Base-by-base conservation (phyloP, 805 yeast species). In the Candida khao-thaluensis region DNA sequence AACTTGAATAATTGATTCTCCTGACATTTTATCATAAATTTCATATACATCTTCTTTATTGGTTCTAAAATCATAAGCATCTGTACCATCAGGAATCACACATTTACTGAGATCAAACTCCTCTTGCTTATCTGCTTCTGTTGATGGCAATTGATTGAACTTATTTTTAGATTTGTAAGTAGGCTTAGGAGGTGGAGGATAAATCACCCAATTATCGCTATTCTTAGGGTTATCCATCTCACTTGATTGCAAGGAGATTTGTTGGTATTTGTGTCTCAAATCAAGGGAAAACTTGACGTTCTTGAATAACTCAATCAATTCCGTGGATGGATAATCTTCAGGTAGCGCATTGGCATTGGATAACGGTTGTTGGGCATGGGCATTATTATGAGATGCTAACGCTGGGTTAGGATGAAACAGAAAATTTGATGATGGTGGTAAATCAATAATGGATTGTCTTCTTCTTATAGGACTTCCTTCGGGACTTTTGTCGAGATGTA, bases 181-280 rank as follows among this genome's bases (percentile, higher is more conserved):
- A 3, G 99, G 97, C 48, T 80, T 80, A 10, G 99, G 99, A 1
- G 98, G 97, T 8, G 82, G 79, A 0, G 99, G 99, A 57, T 90
- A 91, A 35, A 93, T 81, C 11, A 57, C 57, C 98, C 98, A 93
- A 27, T 59, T 64, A 10, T 63, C 64, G 17, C 52, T 55, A 61
- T 95, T 91, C 57, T 91, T 89, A 2, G 99, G 99, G 60, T 93
- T 93, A 51, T 81, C 84, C 25, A 64, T 57, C 31, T 82, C 84
- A 40, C 78, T 68, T 4, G 45, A 37, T 64, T 93, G 99, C 38
- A 77, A 49, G 1, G 97, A 88, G 8, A 77, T 49, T 2, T 62
- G 52, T 61, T 85, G 83, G 59, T 91, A 93, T 54, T 81, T 84
- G 49, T 76, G 80, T 58, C 99, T 80, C 45, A 86, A 55, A 9